Conservation (phyloP, 306 rosid genomes). For the Abrus pulchellus region DNA sequence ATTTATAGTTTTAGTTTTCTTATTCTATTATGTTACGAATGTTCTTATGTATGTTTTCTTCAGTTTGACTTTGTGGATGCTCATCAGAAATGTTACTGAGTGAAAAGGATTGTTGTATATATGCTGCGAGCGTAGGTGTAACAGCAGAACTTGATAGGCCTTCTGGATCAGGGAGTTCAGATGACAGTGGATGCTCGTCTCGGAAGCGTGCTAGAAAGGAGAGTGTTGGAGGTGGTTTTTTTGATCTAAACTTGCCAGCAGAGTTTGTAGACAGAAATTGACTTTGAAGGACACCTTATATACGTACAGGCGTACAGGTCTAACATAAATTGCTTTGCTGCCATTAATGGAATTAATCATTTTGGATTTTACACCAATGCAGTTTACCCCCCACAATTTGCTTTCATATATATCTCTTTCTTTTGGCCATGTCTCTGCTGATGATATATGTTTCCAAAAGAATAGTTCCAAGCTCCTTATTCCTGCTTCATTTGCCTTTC, state of each 20-base stretch:
- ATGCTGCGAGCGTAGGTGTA: constrained; percentile 71
- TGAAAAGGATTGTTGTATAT: constrained; percentile 57
- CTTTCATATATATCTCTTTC: constrained; percentile 34
- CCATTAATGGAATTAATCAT: constrained; percentile 53
- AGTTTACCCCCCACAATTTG: constrained; percentile 12
- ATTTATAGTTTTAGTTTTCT: constrained; percentile 27
- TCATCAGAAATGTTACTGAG: constrained; percentile 58
- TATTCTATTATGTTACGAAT: constrained; percentile 41
- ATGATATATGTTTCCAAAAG: constrained; percentile 41
- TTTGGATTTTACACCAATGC: constrained; percentile 49
- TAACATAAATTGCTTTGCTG: constrained; percentile 63
- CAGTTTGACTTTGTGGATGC: constrained; percentile 55
- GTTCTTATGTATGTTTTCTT: constrained; percentile 49
- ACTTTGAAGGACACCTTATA: constrained; percentile 59
- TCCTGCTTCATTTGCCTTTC: constrained; percentile 30
- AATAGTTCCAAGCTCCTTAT: constrained; percentile 41
- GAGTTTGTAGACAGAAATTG: constrained; percentile 82
- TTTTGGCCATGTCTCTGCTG: constrained; percentile 38
- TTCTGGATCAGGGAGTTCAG: constrained; percentile 81
- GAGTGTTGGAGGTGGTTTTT: constrained; percentile 65
- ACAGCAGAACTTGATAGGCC: constrained; percentile 66
- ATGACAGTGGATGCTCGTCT: constrained; percentile 67
- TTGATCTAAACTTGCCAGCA: constrained; percentile 97
- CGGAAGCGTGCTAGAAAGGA: constrained; percentile 87
- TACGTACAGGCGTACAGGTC: constrained; percentile 74